Evolutionary conservation across 176 grass and related monocot species (phyloP), one percentile per base, ranked within the genome.

Genomic region (Eleusine coracana): DNA sequence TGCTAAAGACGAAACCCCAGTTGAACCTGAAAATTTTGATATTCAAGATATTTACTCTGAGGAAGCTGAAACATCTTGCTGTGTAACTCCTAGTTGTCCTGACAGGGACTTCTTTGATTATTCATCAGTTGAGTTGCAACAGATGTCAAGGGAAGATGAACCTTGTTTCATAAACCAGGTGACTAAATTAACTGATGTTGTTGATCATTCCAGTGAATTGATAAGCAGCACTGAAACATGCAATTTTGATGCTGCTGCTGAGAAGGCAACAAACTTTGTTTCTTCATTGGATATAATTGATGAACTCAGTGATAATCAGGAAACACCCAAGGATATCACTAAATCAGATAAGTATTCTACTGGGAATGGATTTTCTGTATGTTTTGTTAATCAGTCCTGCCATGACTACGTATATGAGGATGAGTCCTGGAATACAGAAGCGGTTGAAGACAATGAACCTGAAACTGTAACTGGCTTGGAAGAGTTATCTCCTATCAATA

Each of bases 261-360:
- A 76, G 59, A 75, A 86, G 63, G 70, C 37, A 71, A 14, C 31
- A 42, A 69, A 71, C 77, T 44, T 37, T 75, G 64, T 74, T 62
- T 83, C 74, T 67, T 77, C 81, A 49, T 60, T 71, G 36, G 66
- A 36, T 84, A 66, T 70, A 29, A 77, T 71, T 50, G 46, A 80
- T 76, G 76, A 87, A 73, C 56, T 72, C 17, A 68, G 45, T 38
- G 63, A 72, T 63, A 29, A 58, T 81, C 81, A 67, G 14, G 51
- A 67, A 74, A 45, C 71, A 41, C 80, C 49, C 20, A 37, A 75
- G 62, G 48, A 76, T 45, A 15, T 20, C 58, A 25, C 31, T 59
- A 77, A 31, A 72, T 71, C 66, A 84, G 77, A 84, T 42, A 80
- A 31, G 15, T 81, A 67, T 84, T 77, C 89, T 71, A 11, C 14